Conservation (phyloP, 2,329 filamentous ascomycete genomes). For the Trichoderma sp. region DNA sequence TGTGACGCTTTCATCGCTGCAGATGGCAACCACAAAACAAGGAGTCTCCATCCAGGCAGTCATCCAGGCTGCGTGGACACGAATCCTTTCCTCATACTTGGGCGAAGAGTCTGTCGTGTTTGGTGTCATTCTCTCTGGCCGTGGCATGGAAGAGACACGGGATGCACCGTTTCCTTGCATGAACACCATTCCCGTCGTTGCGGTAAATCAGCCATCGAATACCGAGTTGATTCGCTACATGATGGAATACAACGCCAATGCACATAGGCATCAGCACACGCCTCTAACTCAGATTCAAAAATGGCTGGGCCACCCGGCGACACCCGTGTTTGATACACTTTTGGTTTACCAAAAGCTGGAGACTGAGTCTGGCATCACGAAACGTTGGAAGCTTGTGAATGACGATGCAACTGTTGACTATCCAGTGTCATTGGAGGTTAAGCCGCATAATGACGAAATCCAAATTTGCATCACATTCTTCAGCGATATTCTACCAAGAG, state of each 20-base stretch:
- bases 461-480: slow-evolving; percentile 67
- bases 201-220: slow-evolving; percentile 57
- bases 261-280: slow-evolving; percentile 71
- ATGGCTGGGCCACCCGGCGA: slow-evolving; percentile 65
- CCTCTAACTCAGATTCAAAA: slow-evolving; percentile 72
- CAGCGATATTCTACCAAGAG: slow-evolving; percentile 62
- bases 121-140: slow-evolving; percentile 77
- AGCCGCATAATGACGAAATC: slow-evolving; percentile 55
- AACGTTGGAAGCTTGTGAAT: slow-evolving; percentile 60
- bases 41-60: slow-evolving; percentile 76
- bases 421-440: slow-evolving; percentile 76
- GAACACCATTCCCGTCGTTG: slow-evolving; percentile 73
- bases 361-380: slow-evolving; percentile 26
- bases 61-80: slow-evolving; percentile 76
- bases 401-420: slow-evolving; percentile 77
- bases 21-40: slow-evolving; percentile 53
- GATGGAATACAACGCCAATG: slow-evolving; percentile 63
- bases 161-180: slow-evolving; percentile 74
- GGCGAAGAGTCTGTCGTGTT: slow-evolving; percentile 76
- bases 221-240: slow-evolving; percentile 60
- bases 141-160: slow-evolving; percentile 61
- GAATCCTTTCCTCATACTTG: slow-evolving; percentile 72
- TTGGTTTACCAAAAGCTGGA: slow-evolving; percentile 75
- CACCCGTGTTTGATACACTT: slow-evolving; percentile 77
- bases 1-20: slow-evolving; percentile 49